These are phyloP conservation scores for Colletotrichum magnum DNA, from an alignment of 2,329 filamentous ascomycete species.

Conservation along the genomic window DNA sequence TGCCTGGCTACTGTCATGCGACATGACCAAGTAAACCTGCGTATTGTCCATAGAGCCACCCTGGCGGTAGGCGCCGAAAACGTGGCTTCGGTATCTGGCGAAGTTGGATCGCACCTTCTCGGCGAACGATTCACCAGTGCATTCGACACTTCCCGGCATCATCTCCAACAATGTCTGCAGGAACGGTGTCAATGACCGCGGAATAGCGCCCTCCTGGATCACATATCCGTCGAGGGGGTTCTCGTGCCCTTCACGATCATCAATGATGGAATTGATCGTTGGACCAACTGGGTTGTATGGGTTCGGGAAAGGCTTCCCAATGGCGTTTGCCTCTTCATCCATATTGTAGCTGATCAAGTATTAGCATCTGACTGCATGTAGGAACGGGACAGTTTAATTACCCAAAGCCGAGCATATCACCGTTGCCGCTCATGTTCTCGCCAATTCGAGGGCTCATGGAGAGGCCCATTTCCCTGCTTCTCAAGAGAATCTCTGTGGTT, in stretches of 20 bases:
- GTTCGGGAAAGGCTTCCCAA: slow-evolving; percentile 65
- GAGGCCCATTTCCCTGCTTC: slow-evolving; percentile 72
- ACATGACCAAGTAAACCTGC: slow-evolving; percentile 77
- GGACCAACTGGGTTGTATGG: slow-evolving; percentile 70
- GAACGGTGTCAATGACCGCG: slow-evolving; percentile 67
- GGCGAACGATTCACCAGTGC: slow-evolving; percentile 54
- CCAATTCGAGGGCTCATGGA: slow-evolving; percentile 70
- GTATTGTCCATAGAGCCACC: slow-evolving; percentile 71
- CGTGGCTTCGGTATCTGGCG: slow-evolving; percentile 64
- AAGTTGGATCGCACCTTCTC: slow-evolving; percentile 62
- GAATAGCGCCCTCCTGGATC: slow-evolving; percentile 74
- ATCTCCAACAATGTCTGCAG: slow-evolving; percentile 71
- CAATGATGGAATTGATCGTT: slow-evolving; percentile 74
- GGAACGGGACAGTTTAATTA: slow-evolving; percentile 46
- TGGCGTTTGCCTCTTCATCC: slow-evolving; percentile 67
- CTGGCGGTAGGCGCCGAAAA: slow-evolving; percentile 71
- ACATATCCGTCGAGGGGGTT: slow-evolving; percentile 74
- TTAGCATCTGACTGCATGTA: slow-evolving; percentile 38
- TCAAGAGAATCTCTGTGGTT: slow-evolving; percentile 75
- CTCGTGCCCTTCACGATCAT: slow-evolving; percentile 65
- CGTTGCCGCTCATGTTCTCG: slow-evolving; percentile 75
- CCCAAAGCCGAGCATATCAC: slow-evolving; percentile 76
- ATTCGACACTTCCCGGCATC: slow-evolving; percentile 61
- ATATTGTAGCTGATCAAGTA: slow-evolving; percentile 67
- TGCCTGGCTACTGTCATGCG: slow-evolving; percentile 76